Evolutionary conservation across 805 yeast species (phyloP), one percentile per base, ranked within the genome.

Genomic region (Spathaspora passalidarum): DNA sequence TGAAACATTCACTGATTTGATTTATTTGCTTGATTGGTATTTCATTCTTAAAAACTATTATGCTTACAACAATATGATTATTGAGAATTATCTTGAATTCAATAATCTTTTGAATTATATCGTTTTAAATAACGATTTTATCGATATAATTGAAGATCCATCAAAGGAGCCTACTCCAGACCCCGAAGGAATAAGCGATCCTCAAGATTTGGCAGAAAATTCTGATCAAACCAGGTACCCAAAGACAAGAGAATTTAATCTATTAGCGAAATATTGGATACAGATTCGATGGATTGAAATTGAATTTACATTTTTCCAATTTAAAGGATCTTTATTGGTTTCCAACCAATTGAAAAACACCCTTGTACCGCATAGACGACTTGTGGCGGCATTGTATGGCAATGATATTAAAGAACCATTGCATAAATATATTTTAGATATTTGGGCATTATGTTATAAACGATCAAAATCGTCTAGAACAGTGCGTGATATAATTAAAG

Each of bases 41-140:
- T 59, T 63, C 19, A 36, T 53, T 16, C 51, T 59, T 20, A 53
- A 56, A 23, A 51, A 46, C 32, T 62, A 52, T 46, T 60, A 57
- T 43, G 43, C 48, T 19, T 54, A 53, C 32, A 43, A 47, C 3
- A 52, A 55, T 39, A 45, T 46, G 49, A 44, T 57, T 21, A 49
- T 54, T 22, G 66, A 61, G 16, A 57, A 55, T 45, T 62, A 57
- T 48, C 51, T 60, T 45, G 69, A 65, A 42, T 65, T 53, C 47
- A 63, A 60, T 45, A 56, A 49, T 32, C 49, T 65, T 26, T 49
- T 65, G 23, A 49, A 49, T 37, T 50, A 51, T 40, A 48, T 60
- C 11, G 52, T 56, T 2, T 46, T 54, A 36, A 56, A 52, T 42
- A 55, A 51, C 20, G 45, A 50, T 36, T 54, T 56, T 23, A 44